These are phyloP conservation scores for Pythium biforme DNA, from an alignment of 352 stramenopile species.

Conservation along the genomic window DNA sequence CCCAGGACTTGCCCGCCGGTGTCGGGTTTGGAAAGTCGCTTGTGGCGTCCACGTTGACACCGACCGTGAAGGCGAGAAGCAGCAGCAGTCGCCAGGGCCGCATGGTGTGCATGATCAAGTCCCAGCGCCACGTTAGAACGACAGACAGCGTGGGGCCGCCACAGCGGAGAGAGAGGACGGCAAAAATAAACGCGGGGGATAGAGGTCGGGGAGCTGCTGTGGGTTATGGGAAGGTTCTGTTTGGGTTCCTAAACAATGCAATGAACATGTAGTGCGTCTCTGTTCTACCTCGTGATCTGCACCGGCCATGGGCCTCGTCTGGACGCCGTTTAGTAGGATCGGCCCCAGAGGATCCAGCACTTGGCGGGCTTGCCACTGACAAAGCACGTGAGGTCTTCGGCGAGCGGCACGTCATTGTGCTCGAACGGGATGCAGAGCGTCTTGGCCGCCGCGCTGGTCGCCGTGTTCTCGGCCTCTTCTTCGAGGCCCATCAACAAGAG, in stretches of 20 bases:
- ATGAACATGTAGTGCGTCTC: neutral
- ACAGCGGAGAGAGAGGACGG: too few relatives aligned
- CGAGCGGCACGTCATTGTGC: slow-evolving; percentile 86
- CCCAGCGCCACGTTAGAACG: too few relatives aligned
- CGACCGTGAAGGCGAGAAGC: slow-evolving; percentile 1
- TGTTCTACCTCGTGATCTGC: too few relatives aligned
- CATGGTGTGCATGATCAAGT: too few relatives aligned
- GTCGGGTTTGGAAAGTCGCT: slow-evolving; percentile 52
- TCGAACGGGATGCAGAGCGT: slow-evolving; percentile 99
- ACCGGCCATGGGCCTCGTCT: neutral
- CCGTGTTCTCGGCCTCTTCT: slow-evolving; percentile 83
- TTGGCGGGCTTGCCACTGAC: slow-evolving; percentile 96
- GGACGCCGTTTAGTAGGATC: slow-evolving; percentile 65
- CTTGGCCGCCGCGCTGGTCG: slow-evolving; percentile 96
- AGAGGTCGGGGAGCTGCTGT: too few relatives aligned
- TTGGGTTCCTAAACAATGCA: neutral
- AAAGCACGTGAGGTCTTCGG: slow-evolving; percentile 96
- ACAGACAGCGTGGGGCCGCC: too few relatives aligned
- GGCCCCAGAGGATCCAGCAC: slow-evolving; percentile 85
- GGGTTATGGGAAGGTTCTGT: too few relatives aligned
- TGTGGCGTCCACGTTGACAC: slow-evolving; percentile 28
- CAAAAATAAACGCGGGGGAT: too few relatives aligned
- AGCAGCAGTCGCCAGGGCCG: neutral
- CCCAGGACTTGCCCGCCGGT: slow-evolving; percentile 60
- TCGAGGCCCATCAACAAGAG: slow-evolving; percentile 72